These are phyloP conservation scores for Polygonum maritimum DNA, from an alignment of 148 eudicot species.

Conservation along the genomic window DNA sequence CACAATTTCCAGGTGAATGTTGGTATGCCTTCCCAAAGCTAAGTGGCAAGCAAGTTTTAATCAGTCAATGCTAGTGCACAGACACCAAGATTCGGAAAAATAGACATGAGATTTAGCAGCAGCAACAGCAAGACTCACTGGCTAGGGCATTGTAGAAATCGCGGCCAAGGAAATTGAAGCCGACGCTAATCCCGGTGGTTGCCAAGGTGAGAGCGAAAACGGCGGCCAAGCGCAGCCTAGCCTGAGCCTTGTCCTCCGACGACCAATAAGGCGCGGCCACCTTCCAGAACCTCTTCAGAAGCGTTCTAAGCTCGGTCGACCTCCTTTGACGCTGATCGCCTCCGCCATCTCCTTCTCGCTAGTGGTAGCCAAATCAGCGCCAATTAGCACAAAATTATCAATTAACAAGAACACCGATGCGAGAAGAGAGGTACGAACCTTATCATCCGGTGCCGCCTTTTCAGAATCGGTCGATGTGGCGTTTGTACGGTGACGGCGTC, in stretches of 20 bases:
- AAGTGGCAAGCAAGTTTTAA: neutral
- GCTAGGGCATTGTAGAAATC: conserved; percentile 95
- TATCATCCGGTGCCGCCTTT: conserved; percentile 1
- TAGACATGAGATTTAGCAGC: neutral
- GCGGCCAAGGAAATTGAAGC: conserved; percentile 89
- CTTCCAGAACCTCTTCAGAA: conserved; percentile 72
- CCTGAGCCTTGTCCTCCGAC: conserved; percentile 74
- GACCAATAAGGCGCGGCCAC: conserved; percentile 96
- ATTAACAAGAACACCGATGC: neutral
- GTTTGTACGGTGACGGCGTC: neutral
- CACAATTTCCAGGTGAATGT: neutral
- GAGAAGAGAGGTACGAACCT: conserved; percentile 2
- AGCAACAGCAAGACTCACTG: conserved; percentile 29
- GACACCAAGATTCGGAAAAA: neutral
- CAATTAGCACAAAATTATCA: neutral
- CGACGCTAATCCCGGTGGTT: conserved; percentile 91
- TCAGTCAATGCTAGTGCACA: neutral
- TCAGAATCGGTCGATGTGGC: neutral
- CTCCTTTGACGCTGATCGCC: conserved; percentile 29
- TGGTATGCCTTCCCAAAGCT: neutral
- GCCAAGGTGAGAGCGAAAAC: conserved; percentile 87
- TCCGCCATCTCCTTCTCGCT: conserved; percentile 12
- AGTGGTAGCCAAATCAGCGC: neutral
- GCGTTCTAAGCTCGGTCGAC: conserved; percentile 46
- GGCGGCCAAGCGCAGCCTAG: conserved; percentile 67